Conservation (phyloP, 768 basidiomycete genomes). For the Lentinula guzmanii region DNA sequence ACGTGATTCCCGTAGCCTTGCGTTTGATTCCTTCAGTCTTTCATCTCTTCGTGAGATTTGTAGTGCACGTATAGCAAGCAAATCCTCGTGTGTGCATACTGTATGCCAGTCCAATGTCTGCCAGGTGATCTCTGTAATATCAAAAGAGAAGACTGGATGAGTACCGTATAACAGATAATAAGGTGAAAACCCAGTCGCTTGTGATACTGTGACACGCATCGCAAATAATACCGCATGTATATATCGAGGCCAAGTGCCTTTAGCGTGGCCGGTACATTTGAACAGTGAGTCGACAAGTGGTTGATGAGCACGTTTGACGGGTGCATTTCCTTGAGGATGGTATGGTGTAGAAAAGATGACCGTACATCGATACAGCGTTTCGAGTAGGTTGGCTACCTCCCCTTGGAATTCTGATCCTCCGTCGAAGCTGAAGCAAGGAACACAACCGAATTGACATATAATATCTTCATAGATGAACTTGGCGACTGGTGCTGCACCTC, state of each 20-base stretch:
- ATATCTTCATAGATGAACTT: slow-evolving; percentile 6
- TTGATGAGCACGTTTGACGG: slow-evolving; percentile 22
- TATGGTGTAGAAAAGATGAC: slow-evolving; percentile 23
- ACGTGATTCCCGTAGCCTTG: slow-evolving; percentile 8
- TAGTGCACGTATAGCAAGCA: slow-evolving; percentile 15
- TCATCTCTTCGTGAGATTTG: slow-evolving; percentile 17
- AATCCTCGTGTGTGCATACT: slow-evolving; percentile 15
- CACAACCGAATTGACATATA: slow-evolving; percentile 18
- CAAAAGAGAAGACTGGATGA: slow-evolving; percentile 21
- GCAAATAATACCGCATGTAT: slow-evolving; percentile 18
- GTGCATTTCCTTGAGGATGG: slow-evolving; percentile 23
- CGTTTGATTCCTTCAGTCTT: slow-evolving; percentile 8
- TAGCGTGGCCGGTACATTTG: slow-evolving; percentile 13
- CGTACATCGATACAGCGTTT: slow-evolving; percentile 16
- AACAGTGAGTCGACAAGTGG: slow-evolving; percentile 16
- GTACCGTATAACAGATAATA: slow-evolving; percentile 25
- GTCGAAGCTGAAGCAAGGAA: slow-evolving; percentile 18
- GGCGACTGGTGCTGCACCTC: slow-evolving; percentile 20
- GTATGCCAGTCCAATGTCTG: slow-evolving; percentile 18
- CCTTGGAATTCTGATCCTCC: slow-evolving; percentile 24
- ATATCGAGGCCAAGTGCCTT: slow-evolving; percentile 18
- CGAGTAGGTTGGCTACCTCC: slow-evolving; percentile 13
- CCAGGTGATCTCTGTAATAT: slow-evolving; percentile 23
- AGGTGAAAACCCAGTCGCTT: slow-evolving; percentile 23
- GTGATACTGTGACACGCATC: slow-evolving; percentile 15